Evolutionary conservation across 2,329 filamentous ascomycete genomes (phyloP).

Genomic region (Trichoderma atrobrunneum): DNA sequence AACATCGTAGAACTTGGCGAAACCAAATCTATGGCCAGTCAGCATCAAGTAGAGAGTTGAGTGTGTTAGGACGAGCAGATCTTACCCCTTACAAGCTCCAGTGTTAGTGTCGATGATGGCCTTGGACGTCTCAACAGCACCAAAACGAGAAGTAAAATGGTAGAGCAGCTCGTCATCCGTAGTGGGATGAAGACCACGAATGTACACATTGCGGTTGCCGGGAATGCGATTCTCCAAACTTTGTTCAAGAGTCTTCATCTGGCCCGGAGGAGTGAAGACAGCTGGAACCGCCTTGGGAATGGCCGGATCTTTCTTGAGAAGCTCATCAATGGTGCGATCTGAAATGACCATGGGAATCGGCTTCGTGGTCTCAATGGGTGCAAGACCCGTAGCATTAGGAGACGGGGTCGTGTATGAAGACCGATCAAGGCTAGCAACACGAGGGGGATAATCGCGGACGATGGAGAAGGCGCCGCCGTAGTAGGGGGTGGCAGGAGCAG

Average conservation of each 20-base stretch:
- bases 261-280: conserved; percentile 78
- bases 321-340: conserved; percentile 57
- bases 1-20: conserved; percentile 89
- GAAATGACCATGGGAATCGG: conserved; percentile 36
- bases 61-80: conserved; percentile 18
- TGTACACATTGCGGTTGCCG: conserved; percentile 97
- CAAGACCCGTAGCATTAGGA: conserved; percentile 55
- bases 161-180: conserved; percentile 89
- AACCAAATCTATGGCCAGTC: conserved; percentile 72
- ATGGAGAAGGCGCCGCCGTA: conserved; percentile 58
- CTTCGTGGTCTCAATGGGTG: conserved; percentile 43
- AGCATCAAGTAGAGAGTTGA: neutral
- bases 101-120: conserved; percentile 95
- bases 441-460: conserved; percentile 58
- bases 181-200: conserved; percentile 90
- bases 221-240: conserved; percentile 88
- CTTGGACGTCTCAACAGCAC: conserved; percentile 93
- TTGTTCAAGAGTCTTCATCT: conserved; percentile 86
- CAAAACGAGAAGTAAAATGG: conserved; percentile 81
- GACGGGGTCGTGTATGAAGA: conserved; percentile 66
- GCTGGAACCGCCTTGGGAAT: conserved; percentile 89
- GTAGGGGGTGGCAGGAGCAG: conserved; percentile 63
- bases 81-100: conserved; percentile 92
- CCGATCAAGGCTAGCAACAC: conserved; percentile 58
- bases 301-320: conserved; percentile 72